phyloP scores from a whole-genome alignment of 352 stramenopile genomes.

The Phytophthora meadii region DNA sequence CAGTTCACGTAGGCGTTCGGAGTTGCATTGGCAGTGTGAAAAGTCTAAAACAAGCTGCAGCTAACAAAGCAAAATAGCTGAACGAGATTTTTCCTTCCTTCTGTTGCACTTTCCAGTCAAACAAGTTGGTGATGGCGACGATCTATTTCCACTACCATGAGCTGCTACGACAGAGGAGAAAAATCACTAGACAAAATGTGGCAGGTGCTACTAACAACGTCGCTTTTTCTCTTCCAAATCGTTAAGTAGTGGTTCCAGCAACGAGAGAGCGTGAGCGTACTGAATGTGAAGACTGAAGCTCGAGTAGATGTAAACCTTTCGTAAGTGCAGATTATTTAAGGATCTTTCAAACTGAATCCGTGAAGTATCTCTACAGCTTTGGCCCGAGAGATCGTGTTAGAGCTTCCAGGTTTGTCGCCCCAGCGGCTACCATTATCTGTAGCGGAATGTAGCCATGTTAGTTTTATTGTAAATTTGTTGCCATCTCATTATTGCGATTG shows the following conservation, averaged over 20 bases:
- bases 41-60: slow-evolving; percentile 23
- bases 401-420: slow-evolving; percentile 27
- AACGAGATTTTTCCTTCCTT: too few species aligned
- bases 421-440: too few species aligned
- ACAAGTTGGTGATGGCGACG: slow-evolving; percentile 19
- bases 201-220: slow-evolving; percentile 58
- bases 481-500: too few species aligned
- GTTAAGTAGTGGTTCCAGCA: slow-evolving; percentile 52
- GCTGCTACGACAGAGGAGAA: slow-evolving; percentile 31
- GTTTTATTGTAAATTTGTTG: too few species aligned
- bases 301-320: neutral
- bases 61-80: neutral
- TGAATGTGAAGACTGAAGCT: neutral
- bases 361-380: slow-evolving; percentile 9
- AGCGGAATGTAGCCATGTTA: too few species aligned
- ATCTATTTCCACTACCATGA: slow-evolving; percentile 47
- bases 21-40: neutral
- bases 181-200: slow-evolving; percentile 57
- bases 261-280: slow-evolving; percentile 29
- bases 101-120: slow-evolving; percentile 12
- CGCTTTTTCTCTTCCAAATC: slow-evolving; percentile 72
- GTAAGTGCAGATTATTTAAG: neutral
- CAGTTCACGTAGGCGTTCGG: neutral
- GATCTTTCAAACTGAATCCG: too few species aligned
- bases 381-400: slow-evolving; percentile 31